These are phyloP conservation scores for Dipsacomyces acuminosporus DNA, from an alignment of 371 early-diverging fungal species.

Conservation along the genomic window DNA sequence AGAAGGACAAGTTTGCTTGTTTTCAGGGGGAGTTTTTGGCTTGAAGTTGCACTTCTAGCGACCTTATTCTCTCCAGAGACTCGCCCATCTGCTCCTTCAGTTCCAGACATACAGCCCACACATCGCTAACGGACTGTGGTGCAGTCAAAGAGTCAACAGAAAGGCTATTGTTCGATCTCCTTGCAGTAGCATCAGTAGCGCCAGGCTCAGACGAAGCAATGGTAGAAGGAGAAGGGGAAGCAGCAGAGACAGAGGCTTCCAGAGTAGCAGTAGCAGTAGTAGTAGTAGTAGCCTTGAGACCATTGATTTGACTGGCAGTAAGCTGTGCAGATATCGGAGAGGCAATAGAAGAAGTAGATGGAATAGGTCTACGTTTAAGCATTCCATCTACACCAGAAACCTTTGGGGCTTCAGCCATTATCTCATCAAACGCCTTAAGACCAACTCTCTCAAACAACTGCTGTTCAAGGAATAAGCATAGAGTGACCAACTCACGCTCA, in stretches of 20 bases:
- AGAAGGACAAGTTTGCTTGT: no score
- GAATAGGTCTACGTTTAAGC: background rate
- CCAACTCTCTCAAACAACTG: conserved; percentile 37
- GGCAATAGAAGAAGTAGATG: no score
- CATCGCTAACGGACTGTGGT: conserved; percentile 27
- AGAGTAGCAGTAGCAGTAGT: no score
- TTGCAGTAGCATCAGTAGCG: no score
- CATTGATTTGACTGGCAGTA: no score
- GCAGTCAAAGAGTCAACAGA: conserved; percentile 34
- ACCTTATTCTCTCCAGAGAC: conserved; percentile 16
- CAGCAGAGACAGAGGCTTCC: no score
- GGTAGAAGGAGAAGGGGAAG: no score
- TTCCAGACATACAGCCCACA: conserved; percentile 32
- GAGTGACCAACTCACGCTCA: conserved; percentile 73
- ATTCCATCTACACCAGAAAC: conserved; percentile 10
- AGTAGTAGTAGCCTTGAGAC: no score
- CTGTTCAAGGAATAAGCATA: conserved; percentile 53
- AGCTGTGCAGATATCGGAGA: no score
- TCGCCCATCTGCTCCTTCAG: conserved; percentile 33
- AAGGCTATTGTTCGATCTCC: background rate
- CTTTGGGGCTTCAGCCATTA: conserved; percentile 12
- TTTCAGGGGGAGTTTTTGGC: no score
- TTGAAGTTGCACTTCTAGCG: conserved; percentile 11
- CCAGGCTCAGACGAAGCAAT: no score
- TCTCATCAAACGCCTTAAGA: conserved; percentile 11